A percentile compares a stretch with the other conserved stretches of the same genome.
Evolutionary conservation across 2,329 filamentous ascomycete genomes (phyloP).

Genomic region (Penicillium sp.): DNA sequence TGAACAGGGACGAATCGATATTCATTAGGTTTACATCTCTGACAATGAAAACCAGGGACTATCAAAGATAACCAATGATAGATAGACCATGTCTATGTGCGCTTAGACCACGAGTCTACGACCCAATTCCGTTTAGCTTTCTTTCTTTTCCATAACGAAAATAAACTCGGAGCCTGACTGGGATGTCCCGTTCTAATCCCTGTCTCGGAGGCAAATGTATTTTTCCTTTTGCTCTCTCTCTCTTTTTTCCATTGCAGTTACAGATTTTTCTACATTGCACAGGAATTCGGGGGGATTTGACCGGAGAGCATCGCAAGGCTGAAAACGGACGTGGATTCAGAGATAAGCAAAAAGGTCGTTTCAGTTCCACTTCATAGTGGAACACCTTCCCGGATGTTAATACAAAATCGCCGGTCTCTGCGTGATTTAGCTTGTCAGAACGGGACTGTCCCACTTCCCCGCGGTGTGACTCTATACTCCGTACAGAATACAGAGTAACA

Average conservation of each 20-base stretch:
- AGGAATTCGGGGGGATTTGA: not conserved
- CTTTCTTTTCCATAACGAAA: no score
- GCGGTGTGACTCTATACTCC: not conserved
- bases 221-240: not conserved
- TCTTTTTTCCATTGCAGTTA: not conserved
- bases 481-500: no score
- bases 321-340: conserved; percentile 1
- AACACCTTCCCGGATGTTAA: not conserved
- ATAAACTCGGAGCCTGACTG: not conserved
- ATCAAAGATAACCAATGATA: not conserved
- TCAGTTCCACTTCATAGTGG: not conserved
- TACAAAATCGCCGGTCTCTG: conserved; percentile 7
- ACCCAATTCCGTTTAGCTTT: not conserved
- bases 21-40: not conserved
- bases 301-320: not conserved
- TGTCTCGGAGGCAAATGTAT: conserved; percentile 1
- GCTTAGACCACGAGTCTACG: not conserved
- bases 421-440: conserved; percentile 15
- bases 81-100: no score
- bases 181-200: not conserved
- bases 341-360: not conserved
- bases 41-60: not conserved
- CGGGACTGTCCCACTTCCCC: conserved; percentile 13
- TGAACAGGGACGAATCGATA: not conserved
- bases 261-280: no score